Evolutionary conservation across 164 flowering plant genomes (phyloP).

Genomic region (Vitis rotundifolia): DNA sequence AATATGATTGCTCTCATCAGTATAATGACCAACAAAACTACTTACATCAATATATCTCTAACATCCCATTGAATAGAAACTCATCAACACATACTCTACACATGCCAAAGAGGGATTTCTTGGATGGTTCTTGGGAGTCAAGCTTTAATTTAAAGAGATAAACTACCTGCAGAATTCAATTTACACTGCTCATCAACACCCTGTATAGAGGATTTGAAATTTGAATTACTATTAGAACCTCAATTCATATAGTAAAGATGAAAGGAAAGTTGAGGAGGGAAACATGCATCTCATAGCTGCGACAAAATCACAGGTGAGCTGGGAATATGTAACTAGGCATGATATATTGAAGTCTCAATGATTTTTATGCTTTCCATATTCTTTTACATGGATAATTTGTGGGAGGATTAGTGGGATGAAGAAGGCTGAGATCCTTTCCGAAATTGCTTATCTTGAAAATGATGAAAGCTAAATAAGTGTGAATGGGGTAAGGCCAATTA

Average conservation of each 20-base stretch:
- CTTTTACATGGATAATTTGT: neutral
- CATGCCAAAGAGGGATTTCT: neutral
- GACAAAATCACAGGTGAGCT: slow-evolving; percentile 1
- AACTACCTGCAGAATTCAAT: neutral
- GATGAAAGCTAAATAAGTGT: neutral
- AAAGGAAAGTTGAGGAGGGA: neutral
- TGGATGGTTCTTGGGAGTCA: no score
- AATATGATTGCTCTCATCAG: no score
- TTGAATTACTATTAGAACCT: neutral
- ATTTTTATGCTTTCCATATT: neutral
- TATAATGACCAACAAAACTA: no score
- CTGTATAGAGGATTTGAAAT: neutral
- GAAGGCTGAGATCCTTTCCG: neutral
- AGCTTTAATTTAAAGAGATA: neutral
- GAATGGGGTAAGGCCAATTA: slow-evolving; percentile 1
- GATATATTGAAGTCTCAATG: neutral
- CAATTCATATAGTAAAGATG: neutral
- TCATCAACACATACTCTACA: no score
- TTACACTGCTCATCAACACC: neutral
- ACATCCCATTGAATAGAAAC: no score
- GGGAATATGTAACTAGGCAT: neutral
- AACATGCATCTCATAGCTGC: neutral
- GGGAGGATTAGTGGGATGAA: neutral
- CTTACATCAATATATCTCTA: no score
- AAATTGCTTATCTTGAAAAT: slow-evolving; percentile 1